Evolutionary conservation across 1,139 yeast species (phyloP).

Genomic region (Geotrichum carabidarum): DNA sequence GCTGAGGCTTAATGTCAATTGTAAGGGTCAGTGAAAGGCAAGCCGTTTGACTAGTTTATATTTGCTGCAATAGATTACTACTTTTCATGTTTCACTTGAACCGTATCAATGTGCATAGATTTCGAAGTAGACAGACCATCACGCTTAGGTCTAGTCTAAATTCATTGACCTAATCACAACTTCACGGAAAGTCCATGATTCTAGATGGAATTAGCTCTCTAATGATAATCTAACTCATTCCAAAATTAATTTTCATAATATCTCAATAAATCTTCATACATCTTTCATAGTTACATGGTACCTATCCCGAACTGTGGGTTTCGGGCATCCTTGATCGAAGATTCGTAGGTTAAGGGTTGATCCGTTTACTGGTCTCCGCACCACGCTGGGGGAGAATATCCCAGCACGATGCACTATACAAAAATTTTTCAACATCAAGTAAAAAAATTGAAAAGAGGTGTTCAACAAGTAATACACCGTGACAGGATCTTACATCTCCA

Average conservation of each 20-base stretch:
- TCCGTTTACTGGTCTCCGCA: not conserved
- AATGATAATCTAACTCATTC: too few species aligned
- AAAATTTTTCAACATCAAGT: conserved; percentile 8
- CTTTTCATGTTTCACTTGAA: not conserved
- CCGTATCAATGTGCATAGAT: not conserved
- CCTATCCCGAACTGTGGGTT: too few species aligned
- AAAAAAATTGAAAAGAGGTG: conserved; percentile 1
- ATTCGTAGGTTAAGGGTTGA: conserved; percentile 1
- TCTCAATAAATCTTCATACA: too few species aligned
- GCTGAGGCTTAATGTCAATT: not conserved
- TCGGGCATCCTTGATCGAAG: not conserved
- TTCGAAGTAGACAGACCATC: too few species aligned
- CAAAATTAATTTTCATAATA: too few species aligned
- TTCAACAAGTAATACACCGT: not conserved
- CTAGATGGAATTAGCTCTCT: not conserved
- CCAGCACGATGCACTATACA: not conserved
- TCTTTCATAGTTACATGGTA: too few species aligned
- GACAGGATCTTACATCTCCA: not conserved
- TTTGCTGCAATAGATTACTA: not conserved
- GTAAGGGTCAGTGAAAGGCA: too few species aligned
- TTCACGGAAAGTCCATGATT: not conserved
- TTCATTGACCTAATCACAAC: not conserved
- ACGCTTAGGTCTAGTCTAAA: not conserved
- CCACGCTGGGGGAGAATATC: not conserved
- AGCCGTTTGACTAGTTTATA: not conserved